Evolutionary conservation across 805 yeast genomes (phyloP).

Genomic region (Wickerhamiella azymoides): DNA sequence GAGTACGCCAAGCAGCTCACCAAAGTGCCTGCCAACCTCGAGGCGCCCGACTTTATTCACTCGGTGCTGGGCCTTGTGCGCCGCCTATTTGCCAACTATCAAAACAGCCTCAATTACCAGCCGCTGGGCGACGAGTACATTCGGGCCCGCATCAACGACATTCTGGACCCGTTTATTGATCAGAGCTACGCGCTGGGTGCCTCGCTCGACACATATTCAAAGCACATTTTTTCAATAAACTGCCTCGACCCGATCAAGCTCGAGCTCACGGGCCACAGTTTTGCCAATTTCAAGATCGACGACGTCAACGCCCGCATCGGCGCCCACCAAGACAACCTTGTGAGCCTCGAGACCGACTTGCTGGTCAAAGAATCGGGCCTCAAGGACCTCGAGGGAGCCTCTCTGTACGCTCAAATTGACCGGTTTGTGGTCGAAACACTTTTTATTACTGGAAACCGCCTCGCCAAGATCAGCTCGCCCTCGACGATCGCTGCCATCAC

Average conservation of each 20-base stretch:
- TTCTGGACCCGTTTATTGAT: slow-evolving; percentile 24
- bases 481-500: background rate
- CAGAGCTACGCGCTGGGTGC: slow-evolving; percentile 21
- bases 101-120: slow-evolving; percentile 20
- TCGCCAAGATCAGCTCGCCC: slow-evolving; percentile 1
- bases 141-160: slow-evolving; percentile 19
- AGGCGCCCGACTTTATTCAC: slow-evolving; percentile 74
- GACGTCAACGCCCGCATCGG: slow-evolving; percentile 18
- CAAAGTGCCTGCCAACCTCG: slow-evolving; percentile 31
- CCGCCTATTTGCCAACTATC: slow-evolving; percentile 38
- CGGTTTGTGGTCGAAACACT: slow-evolving; percentile 22
- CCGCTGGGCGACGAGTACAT: slow-evolving; percentile 9
- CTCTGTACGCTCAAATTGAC: slow-evolving; percentile 18
- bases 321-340: slow-evolving; percentile 21
- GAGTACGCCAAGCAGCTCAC: slow-evolving; percentile 22
- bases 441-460: background rate
- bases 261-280: slow-evolving; percentile 21
- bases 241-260: slow-evolving; percentile 25
- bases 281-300: slow-evolving; percentile 23
- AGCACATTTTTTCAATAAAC: slow-evolving; percentile 24
- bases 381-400: background rate
- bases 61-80: slow-evolving; percentile 50
- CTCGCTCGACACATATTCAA: slow-evolving; percentile 12
- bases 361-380: slow-evolving; percentile 19
- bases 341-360: slow-evolving; percentile 17